Evolutionary conservation across 2,329 filamentous ascomycete genomes (phyloP).

Genomic region (Ciborinia camelliae): DNA sequence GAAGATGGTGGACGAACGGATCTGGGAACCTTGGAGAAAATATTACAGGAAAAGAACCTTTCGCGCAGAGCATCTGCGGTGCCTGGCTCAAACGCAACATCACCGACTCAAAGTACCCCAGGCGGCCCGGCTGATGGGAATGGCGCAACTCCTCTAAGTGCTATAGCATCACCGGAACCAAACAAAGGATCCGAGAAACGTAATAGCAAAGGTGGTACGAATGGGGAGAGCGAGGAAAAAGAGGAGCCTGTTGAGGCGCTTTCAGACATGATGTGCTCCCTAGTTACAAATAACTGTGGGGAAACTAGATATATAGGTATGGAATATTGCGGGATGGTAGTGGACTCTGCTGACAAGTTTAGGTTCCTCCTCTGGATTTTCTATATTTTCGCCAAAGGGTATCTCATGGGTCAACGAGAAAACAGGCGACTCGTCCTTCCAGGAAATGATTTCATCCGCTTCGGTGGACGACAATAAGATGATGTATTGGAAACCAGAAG

Average conservation of each 20-base stretch:
- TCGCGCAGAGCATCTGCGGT: constrained; percentile 33
- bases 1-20: constrained; percentile 85
- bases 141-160: constrained; percentile 43
- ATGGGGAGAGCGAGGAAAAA: constrained; percentile 44
- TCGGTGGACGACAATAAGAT: constrained; percentile 91
- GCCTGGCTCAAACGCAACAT: constrained; percentile 33
- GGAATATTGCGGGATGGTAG: constrained; percentile 28
- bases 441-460: constrained; percentile 90
- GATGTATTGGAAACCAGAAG: constrained; percentile 97
- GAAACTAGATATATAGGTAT: constrained; percentile 94
- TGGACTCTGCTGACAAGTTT: constrained; percentile 18
- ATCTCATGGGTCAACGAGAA: constrained; percentile 99
- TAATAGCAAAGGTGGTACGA: constrained; percentile 29
- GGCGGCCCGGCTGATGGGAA: constrained; percentile 38
- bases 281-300: constrained; percentile 91
- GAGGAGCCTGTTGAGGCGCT: constrained; percentile 78
- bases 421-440: constrained; percentile 92
- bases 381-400: constrained; percentile 96
- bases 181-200: constrained; percentile 29
- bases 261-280: constrained; percentile 98
- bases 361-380: constrained; percentile 97
- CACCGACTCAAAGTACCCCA: constrained; percentile 44
- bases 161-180: constrained; percentile 48
- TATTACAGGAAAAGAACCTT: constrained; percentile 54
- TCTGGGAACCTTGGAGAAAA: constrained; percentile 81